Evolutionary conservation across 2,329 filamentous ascomycete genomes (phyloP), one percentile per base, ranked within the genome.

Genomic region (Epichloe elymi): DNA sequence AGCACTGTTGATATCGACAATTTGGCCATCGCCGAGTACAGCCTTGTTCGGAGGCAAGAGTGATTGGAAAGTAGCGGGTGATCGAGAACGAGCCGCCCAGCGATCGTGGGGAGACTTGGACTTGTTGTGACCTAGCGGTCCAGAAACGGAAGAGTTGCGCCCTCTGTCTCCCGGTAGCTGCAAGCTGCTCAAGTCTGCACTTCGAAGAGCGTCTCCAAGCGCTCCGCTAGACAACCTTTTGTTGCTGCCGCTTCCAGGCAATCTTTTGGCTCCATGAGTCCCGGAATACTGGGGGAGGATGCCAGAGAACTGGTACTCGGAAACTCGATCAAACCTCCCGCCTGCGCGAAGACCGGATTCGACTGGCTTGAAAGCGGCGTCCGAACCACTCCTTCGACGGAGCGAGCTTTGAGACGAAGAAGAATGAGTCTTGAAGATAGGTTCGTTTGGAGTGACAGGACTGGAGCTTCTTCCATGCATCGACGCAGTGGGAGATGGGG

Each of bases 1-100:
- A 4, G 85, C 83, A 55, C 73, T 83, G 53, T 76, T 79, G 65
- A 86, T 78, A 61, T 89, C 83, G 48, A 88, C 69, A 1, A 78
- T 64, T 45, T 77, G 74, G 11, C 79, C 81, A 50, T 80, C 79
- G 41, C 80, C 76, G 3, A 85, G 72, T 43, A 80, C 70, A 14
- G 76, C 63, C 62, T 60, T 63, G 45, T 65, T 64, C 1, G 64
- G 54, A 55, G 55, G 63, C 56, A 65, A 54, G 14, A 51, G 49
- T 12, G 61, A 54, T 20, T 56, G 51, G 39, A 61, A 59, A 4
- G 57, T 57, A 26, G 67, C 62, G 40, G 63, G 64, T 43, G 60
- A 74, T 57, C 65, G 68, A 61, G 60, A 75, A 53, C 57, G 64
- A 55, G 56, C 70, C 53, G 42, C 57, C 57, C 75, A 63, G 43